Evolutionary conservation across 2,329 filamentous ascomycete species (phyloP).

Genomic region (Neonectria neomacrospora): DNA sequence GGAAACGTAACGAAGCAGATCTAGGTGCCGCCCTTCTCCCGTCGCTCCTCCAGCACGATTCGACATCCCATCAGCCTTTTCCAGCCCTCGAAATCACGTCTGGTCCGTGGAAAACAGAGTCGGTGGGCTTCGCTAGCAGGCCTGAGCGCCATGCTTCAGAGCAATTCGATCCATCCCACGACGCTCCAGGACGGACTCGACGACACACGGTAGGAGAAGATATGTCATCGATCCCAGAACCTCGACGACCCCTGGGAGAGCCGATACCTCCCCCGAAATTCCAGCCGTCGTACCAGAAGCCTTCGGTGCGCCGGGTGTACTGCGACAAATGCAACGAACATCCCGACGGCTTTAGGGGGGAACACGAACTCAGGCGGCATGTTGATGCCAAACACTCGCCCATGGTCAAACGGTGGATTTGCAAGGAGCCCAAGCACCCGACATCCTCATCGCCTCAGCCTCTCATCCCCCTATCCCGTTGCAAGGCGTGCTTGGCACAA

Average conservation of each 20-base stretch:
- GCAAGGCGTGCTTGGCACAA: conserved; percentile 66
- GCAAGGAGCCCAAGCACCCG: conserved; percentile 60
- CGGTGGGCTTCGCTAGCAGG: conserved; percentile 21
- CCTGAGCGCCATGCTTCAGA: conserved; percentile 31
- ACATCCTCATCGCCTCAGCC: conserved; percentile 56
- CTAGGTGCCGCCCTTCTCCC: conserved; percentile 19
- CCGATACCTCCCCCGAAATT: conserved; percentile 52
- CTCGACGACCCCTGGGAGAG: conserved; percentile 52
- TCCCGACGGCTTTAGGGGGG: conserved; percentile 87
- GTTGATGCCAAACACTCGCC: conserved; percentile 67
- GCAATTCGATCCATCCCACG: conserved; percentile 26
- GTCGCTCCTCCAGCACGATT: conserved; percentile 29
- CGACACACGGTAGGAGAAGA: conserved; percentile 43
- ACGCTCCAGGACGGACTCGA: conserved; percentile 34
- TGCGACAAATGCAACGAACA: conserved; percentile 84
- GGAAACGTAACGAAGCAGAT: conserved; percentile 23
- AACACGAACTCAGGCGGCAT: conserved; percentile 84
- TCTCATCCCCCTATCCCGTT: conserved; percentile 63
- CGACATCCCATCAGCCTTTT: conserved; percentile 25
- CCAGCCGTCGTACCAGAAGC: conserved; percentile 60
- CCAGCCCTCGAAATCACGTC: conserved; percentile 24
- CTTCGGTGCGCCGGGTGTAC: conserved; percentile 76
- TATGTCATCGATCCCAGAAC: conserved; percentile 32
- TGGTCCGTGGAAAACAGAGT: conserved; percentile 32
- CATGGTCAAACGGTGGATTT: conserved; percentile 66